phyloP scores from a whole-genome alignment of 345 rosid species.

The Gossypium arboreum region DNA sequence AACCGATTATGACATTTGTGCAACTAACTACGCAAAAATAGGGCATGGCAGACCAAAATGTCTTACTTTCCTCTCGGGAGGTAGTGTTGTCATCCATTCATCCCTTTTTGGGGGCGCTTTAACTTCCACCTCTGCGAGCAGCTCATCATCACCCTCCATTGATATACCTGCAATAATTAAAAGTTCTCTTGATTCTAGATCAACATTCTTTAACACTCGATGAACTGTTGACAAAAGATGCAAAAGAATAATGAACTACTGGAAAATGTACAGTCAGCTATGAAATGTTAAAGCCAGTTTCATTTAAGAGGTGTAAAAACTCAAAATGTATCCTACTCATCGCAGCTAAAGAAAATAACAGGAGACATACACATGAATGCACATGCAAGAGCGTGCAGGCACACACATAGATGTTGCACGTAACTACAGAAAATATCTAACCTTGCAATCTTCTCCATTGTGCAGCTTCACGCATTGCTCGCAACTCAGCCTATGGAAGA shows the following conservation, averaged over 20 bases:
- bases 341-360: neutral
- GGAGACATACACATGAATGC: neutral
- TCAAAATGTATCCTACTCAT: neutral
- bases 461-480: slow-evolving; percentile 90
- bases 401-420: neutral
- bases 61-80: slow-evolving; percentile 87
- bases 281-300: slow-evolving; percentile 4
- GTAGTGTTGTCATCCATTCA: slow-evolving; percentile 97
- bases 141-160: slow-evolving; percentile 95
- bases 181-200: slow-evolving; percentile 15
- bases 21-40: neutral
- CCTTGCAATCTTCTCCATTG: slow-evolving; percentile 94
- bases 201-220: neutral
- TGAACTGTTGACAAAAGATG: neutral
- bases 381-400: no score
- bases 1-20: neutral
- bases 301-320: neutral
- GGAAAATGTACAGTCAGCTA: neutral
- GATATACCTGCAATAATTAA: slow-evolving; percentile 58
- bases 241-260: neutral
- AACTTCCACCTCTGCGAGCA: slow-evolving; percentile 62
- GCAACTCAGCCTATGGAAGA: slow-evolving; percentile 57
- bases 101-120: slow-evolving; percentile 69
- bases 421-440: slow-evolving; percentile 22
- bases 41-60: slow-evolving; percentile 1